Evolutionary conservation across 2,329 filamentous ascomycete genomes (phyloP).

Genomic region (Colletotrichum costaricense): DNA sequence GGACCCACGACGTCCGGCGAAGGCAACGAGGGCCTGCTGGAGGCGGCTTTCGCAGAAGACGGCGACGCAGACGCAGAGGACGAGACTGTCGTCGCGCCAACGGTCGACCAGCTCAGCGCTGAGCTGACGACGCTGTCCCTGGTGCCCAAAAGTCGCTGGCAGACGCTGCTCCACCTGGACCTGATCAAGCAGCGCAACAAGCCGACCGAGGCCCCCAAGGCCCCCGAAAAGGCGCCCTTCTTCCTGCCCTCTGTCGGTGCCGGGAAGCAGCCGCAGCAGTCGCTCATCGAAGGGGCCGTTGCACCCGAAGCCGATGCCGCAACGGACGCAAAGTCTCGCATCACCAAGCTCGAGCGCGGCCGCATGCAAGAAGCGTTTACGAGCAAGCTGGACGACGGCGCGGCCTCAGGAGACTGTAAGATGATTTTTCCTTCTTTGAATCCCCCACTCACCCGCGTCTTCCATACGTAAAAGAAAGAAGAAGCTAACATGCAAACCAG

Average conservation of each 20-base stretch:
- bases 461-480: background rate
- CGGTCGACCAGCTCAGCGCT: slow-evolving; percentile 80
- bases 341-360: slow-evolving; percentile 73
- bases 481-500: slow-evolving; percentile 49
- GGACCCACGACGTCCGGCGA: slow-evolving; percentile 86
- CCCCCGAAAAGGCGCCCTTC: slow-evolving; percentile 94
- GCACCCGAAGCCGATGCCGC: slow-evolving; percentile 46
- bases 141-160: slow-evolving; percentile 92
- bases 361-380: slow-evolving; percentile 70
- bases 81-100: slow-evolving; percentile 64
- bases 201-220: slow-evolving; percentile 90
- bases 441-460: too few species aligned
- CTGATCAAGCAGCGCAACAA: slow-evolving; percentile 94
- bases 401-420: slow-evolving; percentile 71
- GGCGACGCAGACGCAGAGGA: slow-evolving; percentile 60
- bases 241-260: slow-evolving; percentile 80
- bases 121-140: slow-evolving; percentile 90
- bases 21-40: slow-evolving; percentile 78
- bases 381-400: slow-evolving; percentile 64
- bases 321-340: slow-evolving; percentile 65
- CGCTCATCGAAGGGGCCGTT: slow-evolving; percentile 38
- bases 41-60: slow-evolving; percentile 76
- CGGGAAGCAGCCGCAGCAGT: slow-evolving; percentile 39
- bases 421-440: slow-evolving; percentile 25
- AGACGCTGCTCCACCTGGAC: slow-evolving; percentile 92